Percentiles rank a stretch among this genome's conserved stretches.
phyloP scores from a whole-genome alignment of 805 yeast genomes.

The Candida chauliodis region DNA sequence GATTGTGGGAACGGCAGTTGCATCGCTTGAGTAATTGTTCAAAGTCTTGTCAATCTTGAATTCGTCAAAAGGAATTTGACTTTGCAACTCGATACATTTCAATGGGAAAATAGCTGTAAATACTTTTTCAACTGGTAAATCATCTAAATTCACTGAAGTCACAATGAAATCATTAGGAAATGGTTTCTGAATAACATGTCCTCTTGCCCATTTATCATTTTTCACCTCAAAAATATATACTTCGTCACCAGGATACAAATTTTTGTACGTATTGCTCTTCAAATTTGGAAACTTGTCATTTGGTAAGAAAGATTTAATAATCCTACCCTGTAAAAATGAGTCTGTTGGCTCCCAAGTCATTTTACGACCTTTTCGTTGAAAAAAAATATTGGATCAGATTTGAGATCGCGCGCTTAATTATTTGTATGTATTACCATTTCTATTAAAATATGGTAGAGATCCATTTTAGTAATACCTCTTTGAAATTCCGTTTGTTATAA shows the following conservation, averaged over 20 bases:
- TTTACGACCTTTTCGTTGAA: neutral
- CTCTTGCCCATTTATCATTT: conserved; percentile 71
- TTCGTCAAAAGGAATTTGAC: conserved; percentile 36
- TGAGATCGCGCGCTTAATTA: no score
- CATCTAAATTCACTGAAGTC: conserved; percentile 57
- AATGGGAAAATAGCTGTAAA: conserved; percentile 61
- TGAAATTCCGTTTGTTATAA: conserved; percentile 29
- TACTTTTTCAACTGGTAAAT: conserved; percentile 54
- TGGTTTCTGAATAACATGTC: conserved; percentile 66
- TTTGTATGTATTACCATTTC: no score
- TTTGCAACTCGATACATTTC: conserved; percentile 46
- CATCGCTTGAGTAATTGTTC: conserved; percentile 24
- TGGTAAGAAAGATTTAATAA: conserved; percentile 39
- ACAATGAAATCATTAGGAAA: conserved; percentile 65
- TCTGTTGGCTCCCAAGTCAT: conserved; percentile 41
- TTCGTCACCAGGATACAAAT: conserved; percentile 74
- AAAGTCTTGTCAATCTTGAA: conserved; percentile 23
- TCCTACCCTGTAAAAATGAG: conserved; percentile 32
- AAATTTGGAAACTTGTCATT: conserved; percentile 38
- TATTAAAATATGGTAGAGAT: conserved; percentile 31
- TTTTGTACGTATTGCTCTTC: conserved; percentile 38
- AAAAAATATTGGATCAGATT: no score
- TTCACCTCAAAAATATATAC: conserved; percentile 67
- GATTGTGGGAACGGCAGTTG: conserved; percentile 28
- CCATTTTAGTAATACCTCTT: conserved; percentile 31